These are phyloP conservation scores for Penicillium nordicum DNA, from an alignment of 2,329 filamentous ascomycete species.

Conservation along the genomic window DNA sequence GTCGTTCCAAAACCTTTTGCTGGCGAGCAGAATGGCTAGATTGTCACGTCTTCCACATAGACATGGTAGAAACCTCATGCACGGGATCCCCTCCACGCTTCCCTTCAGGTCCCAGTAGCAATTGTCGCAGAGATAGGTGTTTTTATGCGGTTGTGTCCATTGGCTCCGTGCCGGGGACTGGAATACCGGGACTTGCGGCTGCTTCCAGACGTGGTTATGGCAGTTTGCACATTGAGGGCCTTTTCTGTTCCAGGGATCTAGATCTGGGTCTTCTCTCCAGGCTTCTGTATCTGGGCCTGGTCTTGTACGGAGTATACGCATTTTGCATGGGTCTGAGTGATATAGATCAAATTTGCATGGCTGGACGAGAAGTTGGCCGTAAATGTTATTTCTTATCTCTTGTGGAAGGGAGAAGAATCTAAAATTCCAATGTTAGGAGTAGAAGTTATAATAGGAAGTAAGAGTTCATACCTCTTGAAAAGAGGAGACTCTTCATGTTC, in stretches of 20 bases:
- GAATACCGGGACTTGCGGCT: background rate
- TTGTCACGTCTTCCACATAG: slow-evolving; percentile 9
- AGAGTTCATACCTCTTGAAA: background rate
- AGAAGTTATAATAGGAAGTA: background rate
- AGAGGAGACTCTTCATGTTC: background rate
- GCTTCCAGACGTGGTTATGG: background rate
- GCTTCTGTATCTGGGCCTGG: background rate
- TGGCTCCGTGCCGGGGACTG: slow-evolving; percentile 14
- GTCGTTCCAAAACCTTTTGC: slow-evolving; percentile 7
- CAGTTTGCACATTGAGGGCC: slow-evolving; percentile 2
- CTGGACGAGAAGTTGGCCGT: slow-evolving; percentile 10
- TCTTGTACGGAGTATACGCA: background rate
- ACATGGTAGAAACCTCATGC: slow-evolving; percentile 7
- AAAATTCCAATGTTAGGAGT: background rate
- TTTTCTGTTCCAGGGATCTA: background rate
- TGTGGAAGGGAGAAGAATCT: slow-evolving; percentile 15
- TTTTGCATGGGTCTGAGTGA: slow-evolving; percentile 23
- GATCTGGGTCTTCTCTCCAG: background rate
- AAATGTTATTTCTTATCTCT: slow-evolving; percentile 10
- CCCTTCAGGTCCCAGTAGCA: slow-evolving; percentile 12
- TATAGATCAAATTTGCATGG: slow-evolving; percentile 13
- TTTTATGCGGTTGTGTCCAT: slow-evolving; percentile 7
- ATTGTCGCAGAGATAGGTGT: slow-evolving; percentile 14
- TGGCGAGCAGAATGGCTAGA: slow-evolving; percentile 6
- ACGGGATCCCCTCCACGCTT: background rate